Percentiles rank a stretch among this genome's conserved stretches.
These are phyloP conservation scores for Mycotypha africana DNA, from an alignment of 371 early-diverging fungal genomes.

Conservation along the genomic window DNA sequence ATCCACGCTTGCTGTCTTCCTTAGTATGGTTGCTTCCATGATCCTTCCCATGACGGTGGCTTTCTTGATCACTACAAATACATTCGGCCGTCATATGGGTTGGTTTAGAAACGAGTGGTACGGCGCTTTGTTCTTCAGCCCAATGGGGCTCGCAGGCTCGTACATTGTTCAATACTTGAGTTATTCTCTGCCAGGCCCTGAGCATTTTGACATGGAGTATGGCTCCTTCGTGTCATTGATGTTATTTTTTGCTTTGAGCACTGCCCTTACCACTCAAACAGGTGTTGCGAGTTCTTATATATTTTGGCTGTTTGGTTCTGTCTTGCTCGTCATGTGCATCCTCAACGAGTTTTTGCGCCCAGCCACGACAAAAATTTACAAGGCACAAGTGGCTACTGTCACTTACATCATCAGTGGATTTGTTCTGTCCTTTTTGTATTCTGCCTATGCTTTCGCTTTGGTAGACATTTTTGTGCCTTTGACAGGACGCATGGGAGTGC, in stretches of 20 bases:
- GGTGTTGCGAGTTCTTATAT: slow-evolving; percentile 52
- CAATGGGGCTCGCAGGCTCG: slow-evolving; percentile 41
- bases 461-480: slow-evolving; percentile 70
- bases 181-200: slow-evolving; percentile 24
- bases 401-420: slow-evolving; percentile 41
- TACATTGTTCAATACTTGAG: slow-evolving; percentile 43
- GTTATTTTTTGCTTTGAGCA: slow-evolving; percentile 27
- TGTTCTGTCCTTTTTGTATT: slow-evolving; percentile 40
- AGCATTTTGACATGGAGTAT: slow-evolving; percentile 38
- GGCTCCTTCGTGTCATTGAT: slow-evolving; percentile 33
- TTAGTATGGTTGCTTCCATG: slow-evolving; percentile 41
- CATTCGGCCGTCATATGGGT: slow-evolving; percentile 50
- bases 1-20: slow-evolving; percentile 28
- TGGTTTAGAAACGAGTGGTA: slow-evolving; percentile 66
- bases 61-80: slow-evolving; percentile 26
- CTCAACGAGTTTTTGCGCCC: slow-evolving; percentile 34
- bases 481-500: slow-evolving; percentile 68
- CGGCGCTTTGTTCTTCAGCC: slow-evolving; percentile 50
- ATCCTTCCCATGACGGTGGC: slow-evolving; percentile 38
- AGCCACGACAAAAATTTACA: slow-evolving; percentile 9
- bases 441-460: slow-evolving; percentile 43
- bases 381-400: slow-evolving; percentile 18
- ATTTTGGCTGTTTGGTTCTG: slow-evolving; percentile 31
- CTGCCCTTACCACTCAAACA: slow-evolving; percentile 34
- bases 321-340: slow-evolving; percentile 15